Percentiles rank a stretch among this genome's conserved stretches.
phyloP scores from a whole-genome alignment of 345 rosid species.

The Eucalyptus cloeziana region DNA sequence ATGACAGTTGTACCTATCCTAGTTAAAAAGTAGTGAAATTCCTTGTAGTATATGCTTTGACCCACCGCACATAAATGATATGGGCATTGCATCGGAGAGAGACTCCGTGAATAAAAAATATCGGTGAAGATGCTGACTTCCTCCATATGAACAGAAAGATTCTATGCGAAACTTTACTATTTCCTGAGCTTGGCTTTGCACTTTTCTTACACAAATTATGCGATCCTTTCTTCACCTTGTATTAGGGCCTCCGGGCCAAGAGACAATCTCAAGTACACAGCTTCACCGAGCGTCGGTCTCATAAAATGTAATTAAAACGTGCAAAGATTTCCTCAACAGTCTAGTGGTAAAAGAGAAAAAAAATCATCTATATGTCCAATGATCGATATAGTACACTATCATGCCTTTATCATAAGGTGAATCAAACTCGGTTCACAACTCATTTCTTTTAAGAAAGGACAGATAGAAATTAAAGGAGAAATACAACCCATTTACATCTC shows the following conservation, averaged over 20 bases:
- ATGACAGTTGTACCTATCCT: neutral
- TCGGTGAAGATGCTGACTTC: neutral
- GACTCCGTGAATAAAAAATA: neutral
- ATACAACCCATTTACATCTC: too few species aligned
- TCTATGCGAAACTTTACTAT: neutral
- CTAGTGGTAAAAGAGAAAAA: neutral
- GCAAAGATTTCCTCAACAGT: neutral
- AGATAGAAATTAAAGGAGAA: neutral
- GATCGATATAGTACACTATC: neutral
- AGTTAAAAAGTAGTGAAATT: too few species aligned
- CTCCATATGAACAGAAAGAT: neutral
- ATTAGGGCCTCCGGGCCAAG: neutral
- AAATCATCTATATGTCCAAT: neutral
- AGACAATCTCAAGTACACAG: neutral
- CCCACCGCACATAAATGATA: neutral
- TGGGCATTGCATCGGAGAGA: neutral
- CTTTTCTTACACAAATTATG: neutral
- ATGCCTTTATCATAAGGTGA: neutral
- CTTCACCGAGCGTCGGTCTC: neutral
- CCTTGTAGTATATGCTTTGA: neutral
- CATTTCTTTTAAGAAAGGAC: neutral
- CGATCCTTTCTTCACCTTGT: neutral
- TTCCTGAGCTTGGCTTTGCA: neutral
- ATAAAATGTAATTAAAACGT: neutral
- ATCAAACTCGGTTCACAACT: too few species aligned